Evolutionary conservation across 306 rosid species (phyloP).

Genomic region (Vigna mungo): DNA sequence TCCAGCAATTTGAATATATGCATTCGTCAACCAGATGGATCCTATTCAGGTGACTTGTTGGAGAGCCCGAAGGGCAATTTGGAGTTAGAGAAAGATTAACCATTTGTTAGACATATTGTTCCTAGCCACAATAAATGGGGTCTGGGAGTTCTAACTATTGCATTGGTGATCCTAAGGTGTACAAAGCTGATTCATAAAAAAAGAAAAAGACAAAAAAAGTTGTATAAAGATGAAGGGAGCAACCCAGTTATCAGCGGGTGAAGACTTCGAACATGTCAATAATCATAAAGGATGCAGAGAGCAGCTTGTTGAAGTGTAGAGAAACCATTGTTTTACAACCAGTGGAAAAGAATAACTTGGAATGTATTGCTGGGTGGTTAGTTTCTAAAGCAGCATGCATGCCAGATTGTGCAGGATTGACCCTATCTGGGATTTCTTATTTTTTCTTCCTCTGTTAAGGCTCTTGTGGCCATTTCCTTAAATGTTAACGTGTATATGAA

Average conservation of each 20-base stretch:
- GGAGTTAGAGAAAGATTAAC: conserved; percentile 60
- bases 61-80: conserved; percentile 81
- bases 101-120: conserved; percentile 40
- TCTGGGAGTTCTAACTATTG: conserved; percentile 69
- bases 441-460: conserved; percentile 47
- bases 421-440: conserved; percentile 52
- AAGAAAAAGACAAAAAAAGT: conserved; percentile 20
- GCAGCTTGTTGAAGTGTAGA: conserved; percentile 62
- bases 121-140: conserved; percentile 55
- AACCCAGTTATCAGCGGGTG: conserved; percentile 28
- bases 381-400: conserved; percentile 60
- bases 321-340: conserved; percentile 60
- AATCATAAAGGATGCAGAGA: conserved; percentile 52
- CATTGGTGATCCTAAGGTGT: conserved; percentile 61
- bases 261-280: conserved; percentile 43
- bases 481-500: conserved; percentile 52
- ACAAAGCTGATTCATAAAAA: conserved; percentile 59
- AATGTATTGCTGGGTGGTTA: conserved; percentile 59
- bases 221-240: conserved; percentile 43
- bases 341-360: conserved; percentile 65
- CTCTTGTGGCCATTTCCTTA: conserved; percentile 50
- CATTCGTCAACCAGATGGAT: conserved; percentile 92
- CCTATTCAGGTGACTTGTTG: conserved; percentile 72
- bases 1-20: conserved; percentile 89
- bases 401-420: conserved; percentile 61